phyloP scores from a whole-genome alignment of 2,329 filamentous ascomycete species.

The Paraphaeosphaeria minitans region DNA sequence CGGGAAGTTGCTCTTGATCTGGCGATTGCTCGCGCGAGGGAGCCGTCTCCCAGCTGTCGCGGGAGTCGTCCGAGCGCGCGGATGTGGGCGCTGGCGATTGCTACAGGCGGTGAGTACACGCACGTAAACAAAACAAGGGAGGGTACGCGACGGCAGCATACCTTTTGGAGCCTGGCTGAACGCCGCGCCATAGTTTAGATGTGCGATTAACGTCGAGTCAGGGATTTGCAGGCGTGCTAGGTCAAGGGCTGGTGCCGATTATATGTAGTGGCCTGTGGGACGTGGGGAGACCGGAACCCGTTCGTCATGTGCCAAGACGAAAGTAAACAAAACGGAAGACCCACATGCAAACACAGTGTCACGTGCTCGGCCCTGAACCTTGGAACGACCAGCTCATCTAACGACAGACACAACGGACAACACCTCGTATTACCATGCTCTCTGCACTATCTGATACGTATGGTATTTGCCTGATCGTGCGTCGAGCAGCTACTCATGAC shows the following conservation, averaged over 20 bases:
- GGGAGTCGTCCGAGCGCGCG: slow-evolving; percentile 20
- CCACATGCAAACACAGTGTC: background rate
- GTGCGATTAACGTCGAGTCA: slow-evolving; percentile 11
- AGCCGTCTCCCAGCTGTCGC: slow-evolving; percentile 37
- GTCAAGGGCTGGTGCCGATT: slow-evolving; percentile 19
- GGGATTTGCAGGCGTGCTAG: slow-evolving; percentile 10
- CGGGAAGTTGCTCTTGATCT: slow-evolving; percentile 23
- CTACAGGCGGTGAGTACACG: slow-evolving; percentile 29
- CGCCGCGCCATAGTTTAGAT: slow-evolving; percentile 41
- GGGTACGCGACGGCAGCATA: slow-evolving; percentile 20
- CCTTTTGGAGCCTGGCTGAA: slow-evolving; percentile 45
- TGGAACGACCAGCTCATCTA: no score
- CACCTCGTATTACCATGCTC: background rate
- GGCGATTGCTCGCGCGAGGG: slow-evolving; percentile 22
- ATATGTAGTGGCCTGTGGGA: slow-evolving; percentile 31
- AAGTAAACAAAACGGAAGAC: slow-evolving; percentile 8
- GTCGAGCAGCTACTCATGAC: no score
- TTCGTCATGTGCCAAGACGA: slow-evolving; percentile 15
- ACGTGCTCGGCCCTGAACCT: background rate
- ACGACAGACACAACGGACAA: background rate
- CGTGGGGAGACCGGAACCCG: slow-evolving; percentile 19
- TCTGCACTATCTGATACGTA: background rate
- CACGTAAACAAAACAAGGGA: slow-evolving; percentile 35
- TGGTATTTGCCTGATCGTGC: background rate
- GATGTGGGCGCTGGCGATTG: slow-evolving; percentile 34